Evolutionary conservation across 2,329 filamentous ascomycete species (phyloP), one percentile per base, ranked within the genome.

Genomic region (Orbilia blumenaviensis): DNA sequence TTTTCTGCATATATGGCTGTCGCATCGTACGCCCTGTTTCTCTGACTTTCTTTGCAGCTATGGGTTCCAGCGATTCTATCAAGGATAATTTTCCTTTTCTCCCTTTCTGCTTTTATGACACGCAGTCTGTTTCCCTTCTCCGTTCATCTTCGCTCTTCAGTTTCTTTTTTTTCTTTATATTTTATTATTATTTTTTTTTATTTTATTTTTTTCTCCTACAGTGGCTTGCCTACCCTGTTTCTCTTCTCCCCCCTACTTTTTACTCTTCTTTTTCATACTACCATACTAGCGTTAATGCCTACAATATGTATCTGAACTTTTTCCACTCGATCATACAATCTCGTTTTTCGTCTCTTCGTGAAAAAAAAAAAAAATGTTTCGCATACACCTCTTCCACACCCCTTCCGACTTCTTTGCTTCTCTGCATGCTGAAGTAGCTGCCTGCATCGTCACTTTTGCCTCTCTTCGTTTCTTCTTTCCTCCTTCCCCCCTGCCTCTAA

Each of bases 31-130:
- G 23, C 32, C 32, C 18, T 56, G 52, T 27, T 56, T 38, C 32
- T 38, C 12, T 25, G 18, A 5, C 18, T 25, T 56, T 56, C 32
- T 56, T 18, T 56, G 8, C 14, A 56, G 18, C 52, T n/a, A 34
- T 38, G 52, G 29, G 32, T 56, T 56, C 25, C 52, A 38, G 52
- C 52, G 52, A 56, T 38, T 36, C 52, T 56, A 56, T 56, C 18
- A 36, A 54, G 52, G 48, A 34, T 54, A 54, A 56, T 23, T n/a
- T 1, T 23, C 38, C 38, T 25, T 38, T 23, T 14, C n/a, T 38
- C 9, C 23, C 41, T 44, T 44, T 9, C 41, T 23, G 21, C 18
- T n/a, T 18, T 54, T n/a, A 56, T 12, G 52, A 56, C 32, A 56
- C 18, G 50, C 18, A 56, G 32, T 56, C 16, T 44, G 41, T 44